These are phyloP conservation scores for Euptelea pleiosperma DNA, from an alignment of 164 flowering plant species.

Conservation along the genomic window DNA sequence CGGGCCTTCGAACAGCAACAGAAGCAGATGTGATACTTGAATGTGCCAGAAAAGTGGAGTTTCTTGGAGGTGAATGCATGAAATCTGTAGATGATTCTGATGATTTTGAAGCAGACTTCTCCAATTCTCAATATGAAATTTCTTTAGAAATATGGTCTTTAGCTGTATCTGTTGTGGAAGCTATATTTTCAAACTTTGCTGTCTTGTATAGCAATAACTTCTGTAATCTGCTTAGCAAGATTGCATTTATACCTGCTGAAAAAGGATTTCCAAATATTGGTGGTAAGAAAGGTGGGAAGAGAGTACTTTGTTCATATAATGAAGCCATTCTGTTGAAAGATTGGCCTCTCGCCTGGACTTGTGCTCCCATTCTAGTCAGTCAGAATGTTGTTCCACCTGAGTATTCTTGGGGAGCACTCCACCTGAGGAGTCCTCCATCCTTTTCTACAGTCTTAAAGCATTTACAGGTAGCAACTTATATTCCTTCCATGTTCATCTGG, in stretches of 20 bases:
- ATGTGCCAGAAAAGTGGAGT: slow-evolving; percentile 83
- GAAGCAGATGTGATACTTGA: slow-evolving; percentile 82
- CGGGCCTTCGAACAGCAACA: slow-evolving; percentile 67
- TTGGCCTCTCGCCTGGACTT: slow-evolving; percentile 98
- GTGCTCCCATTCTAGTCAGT: slow-evolving; percentile 67
- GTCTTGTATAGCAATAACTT: slow-evolving; percentile 77
- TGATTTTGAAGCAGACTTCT: slow-evolving; percentile 48
- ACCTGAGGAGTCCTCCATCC: slow-evolving; percentile 80
- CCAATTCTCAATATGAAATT: slow-evolving; percentile 45
- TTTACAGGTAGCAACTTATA: slow-evolving; percentile 54
- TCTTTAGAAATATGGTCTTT: slow-evolving; percentile 72
- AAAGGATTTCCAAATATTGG: slow-evolving; percentile 69
- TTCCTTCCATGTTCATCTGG: slow-evolving; percentile 4
- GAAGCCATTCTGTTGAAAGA: slow-evolving; percentile 81
- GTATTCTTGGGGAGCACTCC: slow-evolving; percentile 90
- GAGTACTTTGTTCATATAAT: slow-evolving; percentile 75
- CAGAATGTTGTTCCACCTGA: slow-evolving; percentile 81
- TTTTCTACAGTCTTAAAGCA: slow-evolving; percentile 76
- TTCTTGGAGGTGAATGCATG: slow-evolving; percentile 67
- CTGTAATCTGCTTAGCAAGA: slow-evolving; percentile 70
- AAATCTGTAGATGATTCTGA: slow-evolving; percentile 35
- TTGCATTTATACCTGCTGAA: slow-evolving; percentile 87
- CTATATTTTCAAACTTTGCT: slow-evolving; percentile 78
- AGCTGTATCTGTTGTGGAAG: slow-evolving; percentile 71
- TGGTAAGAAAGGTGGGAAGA: slow-evolving; percentile 73